Evolutionary conservation across 2,329 filamentous ascomycete genomes (phyloP), one percentile per base, ranked within the genome.

Genomic region (Fusarium sp.): DNA sequence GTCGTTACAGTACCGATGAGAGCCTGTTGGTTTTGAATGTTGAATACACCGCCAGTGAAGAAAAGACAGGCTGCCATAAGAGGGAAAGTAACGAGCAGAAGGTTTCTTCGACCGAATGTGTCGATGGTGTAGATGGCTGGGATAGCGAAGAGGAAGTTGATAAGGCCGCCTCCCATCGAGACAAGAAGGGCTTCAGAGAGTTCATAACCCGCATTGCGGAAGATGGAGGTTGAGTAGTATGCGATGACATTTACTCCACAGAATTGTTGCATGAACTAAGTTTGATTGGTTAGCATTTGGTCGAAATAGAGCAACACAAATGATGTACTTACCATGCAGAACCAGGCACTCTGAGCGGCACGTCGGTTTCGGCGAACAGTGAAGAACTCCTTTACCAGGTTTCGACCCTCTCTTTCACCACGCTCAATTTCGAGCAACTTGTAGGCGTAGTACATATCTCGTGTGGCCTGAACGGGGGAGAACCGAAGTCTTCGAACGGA

Each of bases 71-170:
- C 81, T 4, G 85, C 81, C 86, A 88, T 88, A 20, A 87, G 79
- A 1, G 86, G 87, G 75, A 89, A 88, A 3, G 86, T 88, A 67
- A 88, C 85, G 4, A 89, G 76, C 2, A 89, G 80, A 4, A 89
- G 76, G 32, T 84, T 81, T n/a, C 87, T 81, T 25, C 87, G 85
- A 1, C 87, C 87, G 58, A 83, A 88, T 0, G 86, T 88, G 61
- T 89, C 87, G 52, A 89, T 89, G 3, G 87, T 88, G 77, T 84
- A 86, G 44, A 88, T 77, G 4, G 87, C 87, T 0, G 86, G 87
- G 64, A 87, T 85, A 5, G 87, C 86, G 57, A 88, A 88, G 6
- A 88, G 57, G 71, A 87, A 89, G 76, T 88, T 88, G 55, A 88
- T 81, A 24, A 88, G 75, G 12, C 87, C 87, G 60, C 85, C 87